Conservation (phyloP, 306 rosid species). For the Dalbergia cochinchinensis region DNA sequence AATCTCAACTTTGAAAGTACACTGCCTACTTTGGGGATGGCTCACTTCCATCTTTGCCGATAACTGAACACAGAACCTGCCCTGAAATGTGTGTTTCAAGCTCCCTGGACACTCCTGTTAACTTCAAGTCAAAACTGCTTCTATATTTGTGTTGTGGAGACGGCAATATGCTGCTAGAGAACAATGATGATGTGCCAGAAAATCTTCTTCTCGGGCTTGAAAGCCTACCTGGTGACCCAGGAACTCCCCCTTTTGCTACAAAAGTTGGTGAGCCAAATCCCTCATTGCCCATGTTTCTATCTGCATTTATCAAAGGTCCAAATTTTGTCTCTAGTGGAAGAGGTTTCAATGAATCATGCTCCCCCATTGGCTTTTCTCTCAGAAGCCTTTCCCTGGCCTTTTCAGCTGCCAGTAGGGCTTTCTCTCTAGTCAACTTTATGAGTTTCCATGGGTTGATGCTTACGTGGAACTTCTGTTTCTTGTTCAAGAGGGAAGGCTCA, state of each 20-base stretch:
- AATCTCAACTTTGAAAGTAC: constrained; percentile 49
- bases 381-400: constrained; percentile 79
- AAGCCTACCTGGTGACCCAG: constrained; percentile 68
- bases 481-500: constrained; percentile 54
- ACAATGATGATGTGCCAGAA: constrained; percentile 69
- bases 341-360: constrained; percentile 67
- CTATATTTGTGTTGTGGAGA: constrained; percentile 83
- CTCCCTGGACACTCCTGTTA: constrained; percentile 88
- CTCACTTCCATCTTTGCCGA: constrained; percentile 74
- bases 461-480: constrained; percentile 71
- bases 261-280: constrained; percentile 57
- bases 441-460: constrained; percentile 91
- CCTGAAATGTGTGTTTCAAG: constrained; percentile 93
- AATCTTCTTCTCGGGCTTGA: constrained; percentile 91
- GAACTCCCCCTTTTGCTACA: constrained; percentile 54
- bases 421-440: constrained; percentile 81
- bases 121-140: constrained; percentile 87
- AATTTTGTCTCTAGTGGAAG: constrained; percentile 81
- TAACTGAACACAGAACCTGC: constrained; percentile 88
- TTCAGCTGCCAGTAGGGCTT: constrained; percentile 80
- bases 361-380: constrained; percentile 62
- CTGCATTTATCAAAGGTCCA: constrained; percentile 52
- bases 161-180: constrained; percentile 56
- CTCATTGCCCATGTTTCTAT: constrained; percentile 44
- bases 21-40: constrained; percentile 67